These are phyloP conservation scores for Calonectria pseudoturangicola DNA, from an alignment of 2,329 filamentous ascomycete genomes.

Conservation along the genomic window DNA sequence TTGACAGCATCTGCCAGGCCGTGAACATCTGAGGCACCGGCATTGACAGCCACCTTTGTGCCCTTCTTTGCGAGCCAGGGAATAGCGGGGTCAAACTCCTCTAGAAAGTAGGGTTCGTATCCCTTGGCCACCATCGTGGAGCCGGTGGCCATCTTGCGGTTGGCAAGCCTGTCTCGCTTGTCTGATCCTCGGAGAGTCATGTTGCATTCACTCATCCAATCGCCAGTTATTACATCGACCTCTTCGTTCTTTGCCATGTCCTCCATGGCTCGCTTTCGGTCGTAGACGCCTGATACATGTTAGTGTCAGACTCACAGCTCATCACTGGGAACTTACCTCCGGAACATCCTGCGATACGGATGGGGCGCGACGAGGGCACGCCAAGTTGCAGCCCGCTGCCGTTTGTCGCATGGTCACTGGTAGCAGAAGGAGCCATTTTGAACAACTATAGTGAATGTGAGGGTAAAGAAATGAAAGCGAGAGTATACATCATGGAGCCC, in stretches of 20 bases:
- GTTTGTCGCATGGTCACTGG: constrained; percentile 31
- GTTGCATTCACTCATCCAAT: constrained; percentile 58
- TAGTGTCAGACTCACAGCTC: not conserved
- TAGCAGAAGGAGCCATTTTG: constrained; percentile 48
- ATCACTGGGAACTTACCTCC: constrained; percentile 44
- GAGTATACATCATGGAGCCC: not conserved
- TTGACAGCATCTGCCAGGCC: constrained; percentile 47
- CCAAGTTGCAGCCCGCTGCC: constrained; percentile 40
- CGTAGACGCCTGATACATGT: constrained; percentile 59
- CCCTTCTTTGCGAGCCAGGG: constrained; percentile 54
- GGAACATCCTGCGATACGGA: constrained; percentile 56
- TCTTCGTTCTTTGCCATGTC: constrained; percentile 53
- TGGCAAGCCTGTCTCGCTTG: constrained; percentile 52
- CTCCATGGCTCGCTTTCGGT: constrained; percentile 54
- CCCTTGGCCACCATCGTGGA: constrained; percentile 51
- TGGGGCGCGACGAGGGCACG: constrained; percentile 48
- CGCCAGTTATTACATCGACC: constrained; percentile 57
- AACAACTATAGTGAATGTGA: not conserved
- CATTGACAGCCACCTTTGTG: constrained; percentile 61
- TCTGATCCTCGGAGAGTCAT: constrained; percentile 56
- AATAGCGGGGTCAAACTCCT: constrained; percentile 57
- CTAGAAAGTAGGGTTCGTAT: constrained; percentile 66
- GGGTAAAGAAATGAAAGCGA: not conserved
- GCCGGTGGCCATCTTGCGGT: constrained; percentile 53
- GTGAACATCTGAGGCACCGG: constrained; percentile 58